Evolutionary conservation across 139 green algal species (phyloP).

Genomic region (Medakamo hakoo): DNA sequence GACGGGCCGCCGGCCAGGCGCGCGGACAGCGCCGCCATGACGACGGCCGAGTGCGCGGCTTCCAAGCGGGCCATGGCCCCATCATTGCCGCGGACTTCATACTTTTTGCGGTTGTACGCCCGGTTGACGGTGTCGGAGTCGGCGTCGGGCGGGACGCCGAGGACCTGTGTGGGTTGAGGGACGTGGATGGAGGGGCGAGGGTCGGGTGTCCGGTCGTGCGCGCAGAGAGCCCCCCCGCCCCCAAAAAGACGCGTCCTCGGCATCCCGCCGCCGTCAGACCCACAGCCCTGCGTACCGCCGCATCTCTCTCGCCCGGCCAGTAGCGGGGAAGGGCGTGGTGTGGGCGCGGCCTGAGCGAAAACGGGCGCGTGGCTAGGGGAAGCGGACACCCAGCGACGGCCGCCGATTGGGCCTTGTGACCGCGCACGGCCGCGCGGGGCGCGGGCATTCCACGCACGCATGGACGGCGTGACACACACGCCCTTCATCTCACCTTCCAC

Average conservation of each 20-base stretch:
- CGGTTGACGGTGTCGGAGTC: constrained; percentile 22
- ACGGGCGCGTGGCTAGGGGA: not conserved
- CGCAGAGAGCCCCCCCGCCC: no score
- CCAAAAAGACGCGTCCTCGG: no score
- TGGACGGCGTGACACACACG: not conserved
- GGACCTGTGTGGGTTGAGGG: constrained; percentile 17
- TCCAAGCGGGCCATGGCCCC: constrained; percentile 21
- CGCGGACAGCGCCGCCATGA: constrained; percentile 32
- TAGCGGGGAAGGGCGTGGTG: no score
- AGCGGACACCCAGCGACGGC: not conserved
- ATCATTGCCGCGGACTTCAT: constrained; percentile 18
- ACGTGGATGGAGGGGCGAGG: no score
- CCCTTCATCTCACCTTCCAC: not conserved
- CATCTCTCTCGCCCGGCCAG: no score
- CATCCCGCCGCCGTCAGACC: no score
- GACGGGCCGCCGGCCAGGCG: constrained; percentile 4
- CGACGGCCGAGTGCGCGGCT: constrained; percentile 28
- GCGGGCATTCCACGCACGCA: not conserved
- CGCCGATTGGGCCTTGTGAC: not conserved
- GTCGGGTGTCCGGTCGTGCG: no score
- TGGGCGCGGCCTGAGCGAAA: no score
- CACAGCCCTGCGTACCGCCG: no score
- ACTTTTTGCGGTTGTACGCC: constrained; percentile 25
- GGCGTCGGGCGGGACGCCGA: constrained; percentile 21
- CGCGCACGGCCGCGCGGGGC: no score